Base-by-base conservation (phyloP, 257 asterid genomes). In the Scutellaria baicalensis region DNA sequence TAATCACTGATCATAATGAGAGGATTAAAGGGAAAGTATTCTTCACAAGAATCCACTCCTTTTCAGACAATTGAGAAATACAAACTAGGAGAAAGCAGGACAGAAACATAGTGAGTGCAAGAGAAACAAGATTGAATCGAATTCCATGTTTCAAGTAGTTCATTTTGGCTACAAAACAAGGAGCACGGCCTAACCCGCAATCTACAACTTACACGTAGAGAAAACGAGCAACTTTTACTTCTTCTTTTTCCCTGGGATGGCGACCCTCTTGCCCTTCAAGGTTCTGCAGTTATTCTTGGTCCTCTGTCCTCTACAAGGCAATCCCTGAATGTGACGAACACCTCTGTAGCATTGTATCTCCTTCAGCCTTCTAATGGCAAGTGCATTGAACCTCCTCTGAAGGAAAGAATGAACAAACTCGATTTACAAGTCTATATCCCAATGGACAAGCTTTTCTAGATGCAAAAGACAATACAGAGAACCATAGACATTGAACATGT, bases 331-430 rank as follows among this genome's bases (percentile, higher is more conserved):
- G 84, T 93, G 99, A 73, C 99, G 64, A 60, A 87, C 82, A 1
- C 97, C 99, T 79, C 98, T 76, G 79, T 93, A 93, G 91, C 98
- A 93, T 58, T 91, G 96, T 43, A 93, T 93, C 78, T 93, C 98
- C 83, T 89, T 90, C 77, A 93, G 73, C 83, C 97, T 84, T 81
- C 90, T 85, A 70, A 93, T 93, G 4, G 93, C 92, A 35, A 93
- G 85, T 3, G 88, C 97, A 60, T 85, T 89, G 84, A 89, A 90
- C 71, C 97, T 88, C 97, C 98, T 83, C 96, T 89, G 56, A 59
- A 80, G 16, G 69, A 45, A 50, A 10, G 64, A 5, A 39, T 3
- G n/a, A 68, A 17, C 6, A 55, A 66, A 65, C 50, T 50, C 67
- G 51, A n/a, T 49, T 27, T 52, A 11, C 63, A 43, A 6, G 52